Conservation (phyloP, 208 protist genomes). For the Wallacemonas collosoma region DNA sequence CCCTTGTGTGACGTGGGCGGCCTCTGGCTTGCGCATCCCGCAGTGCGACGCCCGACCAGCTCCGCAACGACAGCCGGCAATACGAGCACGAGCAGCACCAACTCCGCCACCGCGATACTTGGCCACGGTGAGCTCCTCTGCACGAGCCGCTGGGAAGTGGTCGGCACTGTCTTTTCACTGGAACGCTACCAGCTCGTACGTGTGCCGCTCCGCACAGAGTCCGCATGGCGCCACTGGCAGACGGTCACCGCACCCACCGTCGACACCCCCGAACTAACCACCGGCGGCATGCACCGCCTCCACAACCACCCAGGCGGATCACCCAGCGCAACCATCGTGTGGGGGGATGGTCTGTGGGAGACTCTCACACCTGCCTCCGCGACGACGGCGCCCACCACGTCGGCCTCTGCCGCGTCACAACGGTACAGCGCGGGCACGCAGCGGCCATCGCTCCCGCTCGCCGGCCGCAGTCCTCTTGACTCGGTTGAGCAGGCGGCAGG, state of each 20-base stretch:
- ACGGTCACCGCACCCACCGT: neutral
- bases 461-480: constrained; percentile 5
- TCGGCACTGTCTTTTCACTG: constrained; percentile 45
- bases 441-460: neutral
- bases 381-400: neutral
- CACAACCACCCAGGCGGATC: neutral
- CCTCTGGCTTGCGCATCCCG: constrained; percentile 18
- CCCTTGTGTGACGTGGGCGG: constrained; percentile 44
- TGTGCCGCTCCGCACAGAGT: constrained; percentile 4
- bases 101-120: neutral
- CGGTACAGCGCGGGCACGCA: constrained; percentile 19
- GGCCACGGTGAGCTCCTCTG: constrained; percentile 21
- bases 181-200: constrained; percentile 43
- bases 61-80: neutral
- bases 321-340: neutral
- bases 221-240: constrained; percentile 11
- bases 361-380: neutral
- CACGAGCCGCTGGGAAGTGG: constrained; percentile 41
- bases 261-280: neutral
- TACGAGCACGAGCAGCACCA: neutral
- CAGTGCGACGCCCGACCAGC: neutral
- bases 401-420: constrained; percentile 3
- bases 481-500: constrained; percentile 19
- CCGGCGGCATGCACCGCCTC: neutral
- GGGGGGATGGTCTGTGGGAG: neutral